Evolutionary conservation across 768 basidiomycete species (phyloP), one percentile per base, ranked within the genome.

Genomic region (Pleurotus giganteus): DNA sequence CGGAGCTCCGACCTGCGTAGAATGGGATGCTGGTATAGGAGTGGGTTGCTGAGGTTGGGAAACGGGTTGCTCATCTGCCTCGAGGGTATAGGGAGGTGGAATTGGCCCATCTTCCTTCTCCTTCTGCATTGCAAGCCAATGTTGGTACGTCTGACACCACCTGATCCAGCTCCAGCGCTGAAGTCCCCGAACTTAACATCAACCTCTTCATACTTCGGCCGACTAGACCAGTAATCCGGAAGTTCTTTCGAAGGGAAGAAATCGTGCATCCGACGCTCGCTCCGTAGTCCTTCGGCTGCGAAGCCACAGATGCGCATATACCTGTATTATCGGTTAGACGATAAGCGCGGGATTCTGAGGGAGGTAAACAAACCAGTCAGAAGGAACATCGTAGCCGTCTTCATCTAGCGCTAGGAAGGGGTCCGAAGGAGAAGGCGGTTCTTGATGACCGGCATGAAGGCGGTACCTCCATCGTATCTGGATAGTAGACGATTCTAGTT

Each of bases 391-490:
- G 60, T 84, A 78, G 2, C 89, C 90, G 60, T 92, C 91, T 57
- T 79, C 84, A 61, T 94, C 91, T 15, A 91, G 75, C 7, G 89
- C 85, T 60, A 92, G 67, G 61, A 90, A 86, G 15, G 74, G 74
- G 62, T 71, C 9, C 91, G 91, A 2, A 91, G 73, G 47, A 79
- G 71, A 4, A 77, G 70, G 55, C 82, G 81, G 55, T 75, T 72
- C 37, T 82, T 65, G 1, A 90, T 81, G 12, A 83, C 79, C 5
- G 91, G 91, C 77, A 94, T 81, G 58, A 90, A 81, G 1, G 84
- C 89, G 0, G 91, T 93, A 32, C 91, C 91, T 74, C 91, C 89
- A 61, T 92, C 89, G 59, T 91, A 91, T 67, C 87, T 89, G 59
- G 4, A 21, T 49, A 52, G 31, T 28, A 41, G 28, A 36, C n/a